Conservation (phyloP, 768 basidiomycete species). For the Kwoniella dendrophila region DNA sequence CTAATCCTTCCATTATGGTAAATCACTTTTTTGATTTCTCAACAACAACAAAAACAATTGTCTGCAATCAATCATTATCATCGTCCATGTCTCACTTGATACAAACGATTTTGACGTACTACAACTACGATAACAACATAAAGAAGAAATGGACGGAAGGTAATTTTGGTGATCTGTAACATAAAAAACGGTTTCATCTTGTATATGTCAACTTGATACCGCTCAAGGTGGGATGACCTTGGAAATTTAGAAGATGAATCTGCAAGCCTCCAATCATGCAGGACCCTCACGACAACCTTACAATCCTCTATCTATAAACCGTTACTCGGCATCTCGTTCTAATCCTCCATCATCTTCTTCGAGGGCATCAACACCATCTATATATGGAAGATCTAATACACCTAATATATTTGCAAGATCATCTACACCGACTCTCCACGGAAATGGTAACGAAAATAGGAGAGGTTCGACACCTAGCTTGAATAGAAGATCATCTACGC, state of each 20-base stretch:
- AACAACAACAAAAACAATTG: not conserved
- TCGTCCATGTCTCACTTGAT: not conserved
- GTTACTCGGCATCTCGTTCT: not conserved
- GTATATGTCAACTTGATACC: too few relatives aligned
- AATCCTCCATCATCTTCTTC: constrained; percentile 18
- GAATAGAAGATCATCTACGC: constrained; percentile 6
- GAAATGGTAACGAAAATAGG: too few relatives aligned
- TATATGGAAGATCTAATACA: too few relatives aligned
- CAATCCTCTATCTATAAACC: constrained; percentile 8
- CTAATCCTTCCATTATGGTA: not conserved
- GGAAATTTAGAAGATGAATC: not conserved
- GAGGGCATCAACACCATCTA: too few relatives aligned
- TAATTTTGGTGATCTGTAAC: too few relatives aligned
- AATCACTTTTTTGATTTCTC: too few relatives aligned
- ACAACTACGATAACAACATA: too few relatives aligned
- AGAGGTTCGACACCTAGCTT: constrained; percentile 5
- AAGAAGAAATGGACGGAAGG: too few relatives aligned
- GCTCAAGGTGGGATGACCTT: too few relatives aligned
- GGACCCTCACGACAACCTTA: constrained; percentile 18
- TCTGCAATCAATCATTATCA: not conserved
- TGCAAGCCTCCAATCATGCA: constrained; percentile 22
- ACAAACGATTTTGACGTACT: too few relatives aligned
- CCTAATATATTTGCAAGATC: too few relatives aligned
- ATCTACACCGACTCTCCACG: not conserved
- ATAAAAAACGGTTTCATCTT: too few relatives aligned